Evolutionary conservation across 2,329 filamentous ascomycete genomes (phyloP).

Genomic region (Seiridium unicorne): DNA sequence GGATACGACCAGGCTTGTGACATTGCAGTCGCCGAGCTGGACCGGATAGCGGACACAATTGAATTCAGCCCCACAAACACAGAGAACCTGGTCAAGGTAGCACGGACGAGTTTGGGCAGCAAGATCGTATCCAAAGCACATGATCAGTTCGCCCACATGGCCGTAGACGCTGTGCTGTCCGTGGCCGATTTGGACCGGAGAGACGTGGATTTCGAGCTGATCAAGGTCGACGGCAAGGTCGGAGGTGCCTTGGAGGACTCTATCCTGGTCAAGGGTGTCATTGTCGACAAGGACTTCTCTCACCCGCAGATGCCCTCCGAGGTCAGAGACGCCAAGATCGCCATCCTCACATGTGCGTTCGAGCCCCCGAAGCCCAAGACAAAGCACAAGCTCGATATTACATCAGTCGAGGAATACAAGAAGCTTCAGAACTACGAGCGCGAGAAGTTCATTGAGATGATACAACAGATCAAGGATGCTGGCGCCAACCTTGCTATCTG

Average conservation of each 20-base stretch:
- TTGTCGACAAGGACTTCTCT: conserved; percentile 99
- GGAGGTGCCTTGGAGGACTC: conserved; percentile 92
- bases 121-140: conserved; percentile 99
- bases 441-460: conserved; percentile 98
- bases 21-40: conserved; percentile 88
- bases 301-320: conserved; percentile 98
- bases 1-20: conserved; percentile 98
- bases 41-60: conserved; percentile 89
- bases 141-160: conserved; percentile 96
- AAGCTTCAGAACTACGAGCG: conserved; percentile 94
- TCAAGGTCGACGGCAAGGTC: conserved; percentile 99
- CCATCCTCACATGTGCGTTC: conserved; percentile 96
- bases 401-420: conserved; percentile 96
- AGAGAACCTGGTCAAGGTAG: conserved; percentile 87
- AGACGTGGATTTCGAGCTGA: conserved; percentile 97
- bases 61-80: conserved; percentile 79
- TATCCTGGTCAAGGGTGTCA: conserved; percentile 93
- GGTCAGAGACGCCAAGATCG: conserved; percentile 92
- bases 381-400: conserved; percentile 98
- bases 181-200: conserved; percentile 94
- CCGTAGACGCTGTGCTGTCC: conserved; percentile 93
- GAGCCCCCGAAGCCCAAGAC: conserved; percentile 99
- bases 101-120: conserved; percentile 92
- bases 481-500: conserved; percentile 97
- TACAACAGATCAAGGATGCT: conserved; percentile 94